Percentiles rank a stretch among this genome's conserved stretches.
Evolutionary conservation across 2,329 filamentous ascomycete species (phyloP).

Genomic region (Arthrobotrys sinensis): DNA sequence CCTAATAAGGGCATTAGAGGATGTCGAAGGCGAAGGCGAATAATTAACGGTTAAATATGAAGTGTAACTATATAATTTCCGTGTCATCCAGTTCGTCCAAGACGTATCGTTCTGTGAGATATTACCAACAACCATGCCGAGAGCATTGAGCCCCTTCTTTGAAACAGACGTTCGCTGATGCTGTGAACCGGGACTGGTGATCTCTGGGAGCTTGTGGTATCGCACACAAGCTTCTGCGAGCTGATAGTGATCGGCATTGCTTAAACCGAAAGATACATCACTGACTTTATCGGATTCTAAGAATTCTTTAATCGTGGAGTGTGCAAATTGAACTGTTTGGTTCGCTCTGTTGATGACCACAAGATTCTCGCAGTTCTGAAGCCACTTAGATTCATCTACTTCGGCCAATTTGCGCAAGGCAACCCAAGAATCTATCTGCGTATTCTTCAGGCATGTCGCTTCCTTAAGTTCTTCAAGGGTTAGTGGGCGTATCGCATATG

Average conservation of each 20-base stretch:
- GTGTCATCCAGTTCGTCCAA: constrained; percentile 23
- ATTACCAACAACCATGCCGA: neutral
- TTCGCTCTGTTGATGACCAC: constrained; percentile 6
- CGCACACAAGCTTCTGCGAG: constrained; percentile 10
- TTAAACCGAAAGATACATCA: neutral
- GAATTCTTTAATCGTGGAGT: constrained; percentile 41
- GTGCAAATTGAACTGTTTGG: constrained; percentile 31
- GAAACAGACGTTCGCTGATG: neutral
- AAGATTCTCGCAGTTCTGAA: constrained; percentile 52
- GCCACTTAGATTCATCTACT: constrained; percentile 40
- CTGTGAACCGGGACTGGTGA: neutral
- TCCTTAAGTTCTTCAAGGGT: constrained; percentile 67
- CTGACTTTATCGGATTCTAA: neutral
- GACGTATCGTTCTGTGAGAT: neutral
- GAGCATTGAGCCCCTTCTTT: neutral
- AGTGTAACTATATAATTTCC: neutral
- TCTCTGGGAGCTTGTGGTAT: constrained; percentile 37
- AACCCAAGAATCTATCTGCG: constrained; percentile 8
- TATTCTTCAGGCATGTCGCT: constrained; percentile 65
- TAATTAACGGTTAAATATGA: neutral
- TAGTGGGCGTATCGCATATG: constrained; percentile 66
- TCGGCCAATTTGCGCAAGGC: neutral
- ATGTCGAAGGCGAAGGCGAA: neutral
- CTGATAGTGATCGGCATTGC: neutral
- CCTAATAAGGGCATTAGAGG: neutral